A percentile compares a stretch with the other conserved stretches of the same genome.
phyloP scores from a whole-genome alignment of 805 yeast species.

The Wickerhamomyces kurtzmanii region DNA sequence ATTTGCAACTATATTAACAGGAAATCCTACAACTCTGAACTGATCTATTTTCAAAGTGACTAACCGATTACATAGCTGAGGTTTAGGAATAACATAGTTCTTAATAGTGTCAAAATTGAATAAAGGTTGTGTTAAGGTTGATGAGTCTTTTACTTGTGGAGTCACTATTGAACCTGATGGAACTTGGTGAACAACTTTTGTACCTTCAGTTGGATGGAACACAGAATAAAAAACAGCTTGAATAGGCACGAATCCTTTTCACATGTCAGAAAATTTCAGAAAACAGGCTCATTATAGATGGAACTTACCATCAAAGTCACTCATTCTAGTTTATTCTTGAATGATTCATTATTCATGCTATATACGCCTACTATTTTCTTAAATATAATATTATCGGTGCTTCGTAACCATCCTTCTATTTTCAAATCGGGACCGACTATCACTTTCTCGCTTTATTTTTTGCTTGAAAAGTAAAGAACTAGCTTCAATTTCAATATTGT shows the following conservation, averaged over 20 bases:
- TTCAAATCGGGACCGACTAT: too few relatives aligned
- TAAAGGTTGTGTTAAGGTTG: slow-evolving; percentile 24
- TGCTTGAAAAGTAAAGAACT: too few relatives aligned
- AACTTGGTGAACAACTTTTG: slow-evolving; percentile 84
- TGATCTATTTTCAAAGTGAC: slow-evolving; percentile 64
- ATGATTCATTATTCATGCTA: too few relatives aligned
- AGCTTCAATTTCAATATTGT: too few relatives aligned
- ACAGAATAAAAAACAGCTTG: slow-evolving; percentile 82
- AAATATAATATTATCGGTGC: too few relatives aligned
- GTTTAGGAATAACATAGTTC: slow-evolving; percentile 90
- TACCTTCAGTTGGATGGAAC: slow-evolving; percentile 93
- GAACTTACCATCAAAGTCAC: slow-evolving; percentile 1
- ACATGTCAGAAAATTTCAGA: not conserved
- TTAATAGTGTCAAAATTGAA: slow-evolving; percentile 80
- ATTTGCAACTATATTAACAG: slow-evolving; percentile 68
- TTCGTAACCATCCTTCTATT: too few relatives aligned
- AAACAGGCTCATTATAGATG: not conserved
- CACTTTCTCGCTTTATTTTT: too few relatives aligned
- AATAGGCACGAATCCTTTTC: slow-evolving; percentile 75
- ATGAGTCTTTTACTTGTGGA: slow-evolving; percentile 19
- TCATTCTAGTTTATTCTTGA: too few relatives aligned
- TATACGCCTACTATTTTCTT: too few relatives aligned
- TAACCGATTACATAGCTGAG: slow-evolving; percentile 76
- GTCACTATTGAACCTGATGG: slow-evolving; percentile 64
- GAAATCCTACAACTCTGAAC: slow-evolving; percentile 75